A percentile compares a stretch with the other conserved stretches of the same genome.
Evolutionary conservation across 257 asterid species (phyloP).

Genomic region (Prunella vulgaris): DNA sequence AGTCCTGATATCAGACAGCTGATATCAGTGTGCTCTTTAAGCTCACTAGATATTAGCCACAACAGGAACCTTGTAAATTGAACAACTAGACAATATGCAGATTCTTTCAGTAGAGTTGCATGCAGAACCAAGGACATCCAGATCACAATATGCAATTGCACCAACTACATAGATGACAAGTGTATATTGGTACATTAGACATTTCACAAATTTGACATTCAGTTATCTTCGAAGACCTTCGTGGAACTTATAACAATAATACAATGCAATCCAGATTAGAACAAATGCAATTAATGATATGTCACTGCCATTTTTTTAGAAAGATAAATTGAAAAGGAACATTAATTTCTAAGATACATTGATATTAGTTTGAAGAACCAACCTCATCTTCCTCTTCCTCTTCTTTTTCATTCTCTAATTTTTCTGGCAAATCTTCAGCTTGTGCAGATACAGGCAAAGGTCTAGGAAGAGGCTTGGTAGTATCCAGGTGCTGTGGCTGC

Average conservation of each 20-base stretch:
- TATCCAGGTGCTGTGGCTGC: slow-evolving; percentile 62
- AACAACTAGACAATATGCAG: too few relatives aligned
- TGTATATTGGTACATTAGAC: not conserved
- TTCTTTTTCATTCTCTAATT: slow-evolving; percentile 41
- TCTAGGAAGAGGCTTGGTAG: slow-evolving; percentile 71
- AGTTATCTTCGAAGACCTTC: not conserved
- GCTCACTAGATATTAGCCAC: not conserved
- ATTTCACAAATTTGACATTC: not conserved
- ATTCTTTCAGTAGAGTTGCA: not conserved
- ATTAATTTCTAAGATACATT: slow-evolving; percentile 6
- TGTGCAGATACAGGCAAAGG: slow-evolving; percentile 66
- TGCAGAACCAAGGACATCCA: not conserved
- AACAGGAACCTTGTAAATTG: not conserved
- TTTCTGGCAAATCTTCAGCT: slow-evolving; percentile 43
- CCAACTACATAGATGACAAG: not conserved
- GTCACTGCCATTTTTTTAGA: not conserved
- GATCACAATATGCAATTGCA: not conserved
- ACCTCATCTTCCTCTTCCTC: slow-evolving; percentile 79
- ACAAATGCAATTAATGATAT: not conserved
- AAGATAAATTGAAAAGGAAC: slow-evolving; percentile 6
- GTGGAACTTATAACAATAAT: not conserved
- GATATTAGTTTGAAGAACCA: slow-evolving; percentile 26
- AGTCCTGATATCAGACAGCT: not conserved
- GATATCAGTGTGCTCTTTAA: not conserved
- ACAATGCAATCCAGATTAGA: not conserved